Percentiles rank a stretch among this genome's conserved stretches.
Evolutionary conservation across 495 filamentous ascomycete species (phyloP).

Genomic region (Neurospora intermedia): DNA sequence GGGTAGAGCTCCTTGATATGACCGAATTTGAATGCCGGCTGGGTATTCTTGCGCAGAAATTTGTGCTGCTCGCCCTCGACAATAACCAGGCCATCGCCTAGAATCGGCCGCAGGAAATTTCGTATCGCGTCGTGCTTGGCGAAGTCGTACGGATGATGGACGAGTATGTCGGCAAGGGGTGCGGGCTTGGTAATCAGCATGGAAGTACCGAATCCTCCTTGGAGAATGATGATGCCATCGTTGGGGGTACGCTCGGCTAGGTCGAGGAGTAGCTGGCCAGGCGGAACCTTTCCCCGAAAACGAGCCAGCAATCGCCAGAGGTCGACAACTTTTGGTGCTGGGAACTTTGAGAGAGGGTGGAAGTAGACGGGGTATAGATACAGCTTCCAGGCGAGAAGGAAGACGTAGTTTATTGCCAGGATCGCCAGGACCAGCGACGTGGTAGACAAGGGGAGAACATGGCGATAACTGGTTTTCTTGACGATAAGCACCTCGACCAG

Average conservation of each 20-base stretch:
- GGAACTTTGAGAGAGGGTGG: slow-evolving; percentile 3
- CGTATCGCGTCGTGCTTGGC: slow-evolving; percentile 53
- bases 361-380: slow-evolving; percentile 3
- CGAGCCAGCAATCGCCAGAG: not conserved
- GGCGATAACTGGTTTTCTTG: not conserved
- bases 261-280: slow-evolving; percentile 32
- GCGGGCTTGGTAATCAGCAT: slow-evolving; percentile 53
- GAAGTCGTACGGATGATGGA: slow-evolving; percentile 66
- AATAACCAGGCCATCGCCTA: slow-evolving; percentile 66
- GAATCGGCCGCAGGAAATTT: slow-evolving; percentile 46
- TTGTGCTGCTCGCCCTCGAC: slow-evolving; percentile 79
- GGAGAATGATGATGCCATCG: slow-evolving; percentile 66
- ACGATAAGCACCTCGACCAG: not conserved
- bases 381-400: not conserved
- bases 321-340: slow-evolving; percentile 1
- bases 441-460: not conserved
- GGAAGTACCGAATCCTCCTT: slow-evolving; percentile 47
- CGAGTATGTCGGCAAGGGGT: slow-evolving; percentile 50
- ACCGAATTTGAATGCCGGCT: slow-evolving; percentile 76
- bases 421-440: not conserved
- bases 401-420: not conserved
- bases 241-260: slow-evolving; percentile 46
- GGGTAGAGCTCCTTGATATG: slow-evolving; percentile 80
- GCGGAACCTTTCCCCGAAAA: slow-evolving; percentile 8
- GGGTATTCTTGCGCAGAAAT: slow-evolving; percentile 64